Evolutionary conservation across 495 filamentous ascomycete species (phyloP).

Genomic region (Trichocladium uniseriatum): DNA sequence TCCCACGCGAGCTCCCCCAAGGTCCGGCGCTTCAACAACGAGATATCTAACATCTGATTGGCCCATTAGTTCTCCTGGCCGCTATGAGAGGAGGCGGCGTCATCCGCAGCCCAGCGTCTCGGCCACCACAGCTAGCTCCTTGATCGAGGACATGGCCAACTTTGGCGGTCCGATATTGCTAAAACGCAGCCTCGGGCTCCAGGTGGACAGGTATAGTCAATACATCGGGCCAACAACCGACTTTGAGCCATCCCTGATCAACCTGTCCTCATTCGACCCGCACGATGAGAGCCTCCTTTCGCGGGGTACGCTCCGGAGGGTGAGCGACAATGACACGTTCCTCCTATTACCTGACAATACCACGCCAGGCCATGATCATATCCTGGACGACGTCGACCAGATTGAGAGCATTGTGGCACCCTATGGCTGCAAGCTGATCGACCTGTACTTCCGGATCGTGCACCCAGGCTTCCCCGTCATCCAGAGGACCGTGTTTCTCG

Average conservation of each 20-base stretch:
- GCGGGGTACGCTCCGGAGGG: constrained; percentile 63
- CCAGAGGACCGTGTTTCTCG: constrained; percentile 77
- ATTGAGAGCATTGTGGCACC: constrained; percentile 78
- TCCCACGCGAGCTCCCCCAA: too few relatives aligned
- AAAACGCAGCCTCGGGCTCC: constrained; percentile 56
- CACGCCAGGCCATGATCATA: constrained; percentile 52
- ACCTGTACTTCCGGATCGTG: constrained; percentile 78
- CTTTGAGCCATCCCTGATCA: constrained; percentile 63
- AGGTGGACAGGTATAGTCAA: constrained; percentile 52
- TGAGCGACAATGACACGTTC: constrained; percentile 77
- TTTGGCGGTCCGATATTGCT: constrained; percentile 50
- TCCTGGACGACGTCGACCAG: constrained; percentile 58
- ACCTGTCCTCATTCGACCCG: constrained; percentile 60
- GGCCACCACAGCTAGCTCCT: constrained; percentile 42
- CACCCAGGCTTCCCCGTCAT: constrained; percentile 89
- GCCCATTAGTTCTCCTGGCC: constrained; percentile 41
- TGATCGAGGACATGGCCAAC: constrained; percentile 53
- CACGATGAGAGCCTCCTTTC: constrained; percentile 62
- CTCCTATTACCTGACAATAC: constrained; percentile 61
- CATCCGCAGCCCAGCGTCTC: constrained; percentile 46
- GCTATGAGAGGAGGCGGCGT: constrained; percentile 43
- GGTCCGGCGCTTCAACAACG: too few relatives aligned
- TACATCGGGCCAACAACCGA: constrained; percentile 62
- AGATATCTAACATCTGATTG: constrained; percentile 37
- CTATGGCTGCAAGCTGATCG: constrained; percentile 69